Conservation (phyloP, 2,329 filamentous ascomycete species). For the Phialocephala subalpina region DNA sequence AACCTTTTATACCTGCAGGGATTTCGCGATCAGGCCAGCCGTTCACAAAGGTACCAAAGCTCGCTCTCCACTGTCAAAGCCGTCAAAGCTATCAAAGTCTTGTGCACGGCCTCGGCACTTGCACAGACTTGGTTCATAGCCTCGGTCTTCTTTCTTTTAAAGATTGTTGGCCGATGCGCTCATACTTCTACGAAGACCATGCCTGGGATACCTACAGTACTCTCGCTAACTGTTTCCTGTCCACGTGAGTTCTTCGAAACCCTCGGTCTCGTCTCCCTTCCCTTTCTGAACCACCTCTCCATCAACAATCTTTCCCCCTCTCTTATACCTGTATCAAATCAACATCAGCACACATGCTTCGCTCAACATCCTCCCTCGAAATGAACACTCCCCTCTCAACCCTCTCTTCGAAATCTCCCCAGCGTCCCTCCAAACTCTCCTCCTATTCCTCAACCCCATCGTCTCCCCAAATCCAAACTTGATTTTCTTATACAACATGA, state of each 20-base stretch:
- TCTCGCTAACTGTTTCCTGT: too few relatives aligned
- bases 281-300: background rate
- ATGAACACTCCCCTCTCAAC: background rate
- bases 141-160: background rate
- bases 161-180: background rate
- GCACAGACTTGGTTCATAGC: background rate
- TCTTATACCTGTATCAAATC: slow-evolving; percentile 3
- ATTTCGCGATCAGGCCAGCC: background rate
- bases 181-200: too few relatives aligned
- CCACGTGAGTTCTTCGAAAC: background rate
- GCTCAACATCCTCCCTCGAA: too few relatives aligned
- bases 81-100: background rate
- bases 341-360: too few relatives aligned
- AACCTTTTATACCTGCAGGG: background rate
- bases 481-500: slow-evolving; percentile 34
- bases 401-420: slow-evolving; percentile 27
- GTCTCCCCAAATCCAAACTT: slow-evolving; percentile 31
- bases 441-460: slow-evolving; percentile 38
- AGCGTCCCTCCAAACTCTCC: slow-evolving; percentile 38
- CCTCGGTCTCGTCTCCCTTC: background rate
- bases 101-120: slow-evolving; percentile 9
- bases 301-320: slow-evolving; percentile 5
- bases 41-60: background rate
- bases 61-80: background rate
- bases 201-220: too few relatives aligned